Conservation (phyloP, 73 alveolate species). For the Stentor coeruleus region DNA sequence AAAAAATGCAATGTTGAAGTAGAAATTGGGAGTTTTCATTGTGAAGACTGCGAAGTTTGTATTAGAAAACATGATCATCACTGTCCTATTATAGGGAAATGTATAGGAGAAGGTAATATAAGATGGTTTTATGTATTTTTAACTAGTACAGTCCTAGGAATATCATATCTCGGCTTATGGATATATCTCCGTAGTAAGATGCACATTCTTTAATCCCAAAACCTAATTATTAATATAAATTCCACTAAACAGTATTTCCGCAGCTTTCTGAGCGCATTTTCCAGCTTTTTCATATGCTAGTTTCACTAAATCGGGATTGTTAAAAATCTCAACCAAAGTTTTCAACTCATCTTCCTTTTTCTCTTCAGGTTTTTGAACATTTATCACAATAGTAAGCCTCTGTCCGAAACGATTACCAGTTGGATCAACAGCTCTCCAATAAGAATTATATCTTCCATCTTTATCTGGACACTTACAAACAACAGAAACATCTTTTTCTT, state of each 20-base stretch:
- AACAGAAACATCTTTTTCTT: constrained; percentile 25
- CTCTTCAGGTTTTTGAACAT: not conserved
- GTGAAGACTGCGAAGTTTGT: constrained; percentile 67
- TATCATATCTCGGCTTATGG: too few species aligned
- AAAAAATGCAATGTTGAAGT: constrained; percentile 33
- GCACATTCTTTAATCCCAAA: too few species aligned
- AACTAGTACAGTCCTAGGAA: too few species aligned
- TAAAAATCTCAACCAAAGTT: not conserved
- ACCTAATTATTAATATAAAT: too few species aligned
- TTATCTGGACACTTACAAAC: constrained; percentile 35
- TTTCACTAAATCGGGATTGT: not conserved
- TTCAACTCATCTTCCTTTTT: not conserved
- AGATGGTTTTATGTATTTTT: constrained; percentile 29
- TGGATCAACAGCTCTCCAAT: not conserved
- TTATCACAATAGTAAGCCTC: not conserved
- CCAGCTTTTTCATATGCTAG: constrained; percentile 1
- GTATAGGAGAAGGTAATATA: constrained; percentile 53
- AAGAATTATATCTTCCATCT: not conserved
- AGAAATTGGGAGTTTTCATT: constrained; percentile 45
- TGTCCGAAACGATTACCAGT: not conserved
- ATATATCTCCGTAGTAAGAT: too few species aligned
- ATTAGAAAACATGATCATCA: constrained; percentile 72
- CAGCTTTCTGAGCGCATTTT: not conserved
- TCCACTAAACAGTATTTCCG: not conserved
- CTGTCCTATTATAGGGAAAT: constrained; percentile 72